Percentiles rank a stretch among this genome's conserved stretches.
phyloP scores from a whole-genome alignment of 2,329 filamentous ascomycete genomes.

The Scedosporium aurantiacum region DNA sequence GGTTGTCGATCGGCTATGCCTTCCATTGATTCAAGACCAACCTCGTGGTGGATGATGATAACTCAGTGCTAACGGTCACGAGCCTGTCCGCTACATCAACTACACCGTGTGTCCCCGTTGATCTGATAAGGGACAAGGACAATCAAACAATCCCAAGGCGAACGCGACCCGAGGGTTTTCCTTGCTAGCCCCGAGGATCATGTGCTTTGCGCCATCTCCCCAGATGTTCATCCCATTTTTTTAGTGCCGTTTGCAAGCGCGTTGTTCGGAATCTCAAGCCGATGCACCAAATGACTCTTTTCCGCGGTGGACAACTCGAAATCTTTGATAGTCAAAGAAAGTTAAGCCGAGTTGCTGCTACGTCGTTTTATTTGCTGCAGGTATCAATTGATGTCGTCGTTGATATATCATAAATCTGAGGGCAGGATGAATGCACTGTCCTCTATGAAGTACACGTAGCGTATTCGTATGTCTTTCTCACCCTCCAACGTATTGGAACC shows the following conservation, averaged over 20 bases:
- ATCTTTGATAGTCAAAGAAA: not conserved
- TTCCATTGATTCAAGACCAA: not conserved
- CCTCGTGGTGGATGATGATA: not conserved
- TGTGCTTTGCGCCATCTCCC: not conserved
- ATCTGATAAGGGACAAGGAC: conserved; percentile 1
- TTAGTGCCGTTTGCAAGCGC: not conserved
- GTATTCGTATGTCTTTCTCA: not conserved
- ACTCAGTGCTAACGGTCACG: not conserved
- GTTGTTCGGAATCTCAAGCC: not conserved
- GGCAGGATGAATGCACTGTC: not conserved
- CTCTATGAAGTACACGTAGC: not conserved
- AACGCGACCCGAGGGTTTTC: not conserved
- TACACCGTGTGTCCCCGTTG: not conserved
- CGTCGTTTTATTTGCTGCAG: too few relatives aligned
- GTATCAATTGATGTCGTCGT: too few relatives aligned
- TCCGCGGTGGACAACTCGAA: not conserved
- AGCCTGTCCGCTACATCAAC: not conserved
- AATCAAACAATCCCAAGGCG: not conserved
- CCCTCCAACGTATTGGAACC: not conserved
- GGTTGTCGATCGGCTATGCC: not conserved
- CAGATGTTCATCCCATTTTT: not conserved
- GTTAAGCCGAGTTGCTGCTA: too few relatives aligned
- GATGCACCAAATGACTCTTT: not conserved
- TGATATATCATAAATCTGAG: too few relatives aligned
- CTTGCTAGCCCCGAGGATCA: not conserved